phyloP scores from a whole-genome alignment of 1,284 basidiomycete species.

The Lignosus rhinocerotis region DNA sequence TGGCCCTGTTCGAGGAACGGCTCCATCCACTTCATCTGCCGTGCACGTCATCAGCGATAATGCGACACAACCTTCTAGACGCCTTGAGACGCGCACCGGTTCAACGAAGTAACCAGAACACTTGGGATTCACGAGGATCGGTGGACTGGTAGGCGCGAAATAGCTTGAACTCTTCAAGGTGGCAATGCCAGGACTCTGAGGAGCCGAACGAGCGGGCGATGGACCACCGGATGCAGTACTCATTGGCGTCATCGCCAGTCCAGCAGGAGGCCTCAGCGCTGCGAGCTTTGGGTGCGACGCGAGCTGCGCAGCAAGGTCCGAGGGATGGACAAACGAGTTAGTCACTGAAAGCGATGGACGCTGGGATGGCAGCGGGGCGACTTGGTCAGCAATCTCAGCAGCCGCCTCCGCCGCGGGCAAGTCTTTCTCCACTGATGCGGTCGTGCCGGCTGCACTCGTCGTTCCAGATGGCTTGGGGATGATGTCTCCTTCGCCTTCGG shows the following conservation, averaged over 20 bases:
- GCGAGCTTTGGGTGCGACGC: slow-evolving; percentile 55
- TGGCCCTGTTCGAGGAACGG: slow-evolving; percentile 72
- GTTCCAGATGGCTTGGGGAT: not conserved
- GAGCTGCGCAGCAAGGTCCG: slow-evolving; percentile 52
- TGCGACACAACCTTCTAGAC: not conserved
- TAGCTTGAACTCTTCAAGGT: slow-evolving; percentile 10
- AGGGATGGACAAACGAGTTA: slow-evolving; percentile 33
- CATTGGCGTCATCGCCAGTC: slow-evolving; percentile 33
- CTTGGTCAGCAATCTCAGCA: slow-evolving; percentile 13
- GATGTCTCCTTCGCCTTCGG: slow-evolving; percentile 36
- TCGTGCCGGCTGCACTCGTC: not conserved
- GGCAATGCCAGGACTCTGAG: slow-evolving; percentile 12
- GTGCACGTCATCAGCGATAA: not conserved
- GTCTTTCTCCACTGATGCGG: not conserved
- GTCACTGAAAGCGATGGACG: slow-evolving; percentile 16
- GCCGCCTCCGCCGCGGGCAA: not conserved
- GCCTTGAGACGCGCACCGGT: slow-evolving; percentile 53
- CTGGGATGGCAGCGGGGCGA: slow-evolving; percentile 13
- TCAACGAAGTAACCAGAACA: slow-evolving; percentile 98
- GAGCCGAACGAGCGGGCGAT: slow-evolving; percentile 18
- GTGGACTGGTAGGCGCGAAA: slow-evolving; percentile 45
- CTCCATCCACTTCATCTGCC: slow-evolving; percentile 94
- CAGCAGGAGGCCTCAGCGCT: slow-evolving; percentile 43
- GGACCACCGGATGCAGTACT: slow-evolving; percentile 23
- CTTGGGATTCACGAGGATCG: slow-evolving; percentile 71